A percentile compares a stretch with the other conserved stretches of the same genome.
Conservation (phyloP, 2,329 filamentous ascomycete species). For the Colletotrichum gigasporum region DNA sequence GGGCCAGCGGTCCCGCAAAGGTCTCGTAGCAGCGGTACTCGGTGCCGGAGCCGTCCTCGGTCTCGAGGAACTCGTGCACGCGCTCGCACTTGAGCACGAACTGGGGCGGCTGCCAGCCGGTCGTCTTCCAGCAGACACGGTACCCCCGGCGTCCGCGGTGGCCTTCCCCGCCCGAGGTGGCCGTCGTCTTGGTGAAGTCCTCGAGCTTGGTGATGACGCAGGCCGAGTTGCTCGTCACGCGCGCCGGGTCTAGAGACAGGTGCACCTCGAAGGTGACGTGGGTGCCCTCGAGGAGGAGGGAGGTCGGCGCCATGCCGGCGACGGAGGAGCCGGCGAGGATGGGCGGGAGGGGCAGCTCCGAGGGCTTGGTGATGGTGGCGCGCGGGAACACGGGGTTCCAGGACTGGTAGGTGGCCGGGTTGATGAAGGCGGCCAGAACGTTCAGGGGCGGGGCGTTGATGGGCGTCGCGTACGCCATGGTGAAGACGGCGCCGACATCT, state of each 20-base stretch:
- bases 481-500: slow-evolving; percentile 21
- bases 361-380: slow-evolving; percentile 38
- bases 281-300: slow-evolving; percentile 42
- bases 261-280: slow-evolving; percentile 45
- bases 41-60: slow-evolving; percentile 39
- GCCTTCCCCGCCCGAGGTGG: slow-evolving; percentile 24
- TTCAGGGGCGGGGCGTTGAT: slow-evolving; percentile 44
- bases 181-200: slow-evolving; percentile 35
- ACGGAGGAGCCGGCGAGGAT: slow-evolving; percentile 30
- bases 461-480: slow-evolving; percentile 41
- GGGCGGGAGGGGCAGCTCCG: slow-evolving; percentile 28
- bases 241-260: slow-evolving; percentile 38
- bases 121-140: slow-evolving; percentile 50
- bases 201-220: slow-evolving; percentile 44
- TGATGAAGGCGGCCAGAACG: slow-evolving; percentile 42
- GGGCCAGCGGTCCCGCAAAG: slow-evolving; percentile 50
- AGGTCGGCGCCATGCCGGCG: slow-evolving; percentile 20
- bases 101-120: slow-evolving; percentile 36
- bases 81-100: slow-evolving; percentile 49
- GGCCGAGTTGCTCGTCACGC: slow-evolving; percentile 33
- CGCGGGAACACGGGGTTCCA: slow-evolving; percentile 47
- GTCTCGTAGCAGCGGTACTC: slow-evolving; percentile 56
- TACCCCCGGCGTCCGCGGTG: slow-evolving; percentile 43
- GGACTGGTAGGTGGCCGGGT: slow-evolving; percentile 42
- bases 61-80: slow-evolving; percentile 52